A percentile compares a stretch with the other conserved stretches of the same genome.
Conservation (phyloP, 106 monocot genomes). For the Agapanthus africanus region DNA sequence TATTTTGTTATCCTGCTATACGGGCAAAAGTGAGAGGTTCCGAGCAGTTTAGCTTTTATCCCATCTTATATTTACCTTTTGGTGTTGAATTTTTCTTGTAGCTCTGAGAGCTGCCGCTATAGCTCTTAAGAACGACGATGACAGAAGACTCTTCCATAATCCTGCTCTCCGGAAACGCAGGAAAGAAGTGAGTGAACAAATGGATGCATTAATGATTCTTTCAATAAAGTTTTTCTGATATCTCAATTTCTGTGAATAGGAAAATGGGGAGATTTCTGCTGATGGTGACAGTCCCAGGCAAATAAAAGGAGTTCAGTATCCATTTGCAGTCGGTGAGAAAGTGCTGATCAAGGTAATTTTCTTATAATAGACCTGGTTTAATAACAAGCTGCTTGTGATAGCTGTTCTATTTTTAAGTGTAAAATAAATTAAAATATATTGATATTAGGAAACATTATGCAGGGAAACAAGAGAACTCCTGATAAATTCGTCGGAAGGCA, state of each 20-base stretch:
- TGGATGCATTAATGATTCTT: constrained; percentile 27
- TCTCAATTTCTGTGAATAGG: constrained; percentile 29
- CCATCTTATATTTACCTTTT: no score
- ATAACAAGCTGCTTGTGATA: background rate
- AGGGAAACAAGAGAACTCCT: constrained; percentile 93
- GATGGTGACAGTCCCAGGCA: constrained; percentile 47
- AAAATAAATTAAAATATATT: background rate
- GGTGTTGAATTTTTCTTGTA: constrained; percentile 15
- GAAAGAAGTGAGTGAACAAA: constrained; percentile 57
- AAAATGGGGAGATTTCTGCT: constrained; percentile 52
- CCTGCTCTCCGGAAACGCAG: constrained; percentile 62
- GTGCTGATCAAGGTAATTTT: constrained; percentile 69
- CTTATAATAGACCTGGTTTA: background rate
- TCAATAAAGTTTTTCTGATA: constrained; percentile 11
- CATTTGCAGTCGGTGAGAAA: constrained; percentile 72
- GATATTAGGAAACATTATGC: constrained; percentile 4
- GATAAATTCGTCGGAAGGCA: constrained; percentile 87
- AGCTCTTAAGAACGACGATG: constrained; percentile 71
- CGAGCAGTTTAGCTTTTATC: no score
- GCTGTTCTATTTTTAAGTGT: background rate
- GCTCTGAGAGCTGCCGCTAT: constrained; percentile 80
- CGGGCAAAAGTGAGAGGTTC: no score
- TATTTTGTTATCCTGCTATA: background rate
- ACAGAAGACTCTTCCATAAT: constrained; percentile 64
- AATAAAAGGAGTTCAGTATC: constrained; percentile 69